A percentile compares a stretch with the other conserved stretches of the same genome.
These are phyloP conservation scores for Fusarium humuli DNA, from an alignment of 2,329 filamentous ascomycete species.

Conservation along the genomic window DNA sequence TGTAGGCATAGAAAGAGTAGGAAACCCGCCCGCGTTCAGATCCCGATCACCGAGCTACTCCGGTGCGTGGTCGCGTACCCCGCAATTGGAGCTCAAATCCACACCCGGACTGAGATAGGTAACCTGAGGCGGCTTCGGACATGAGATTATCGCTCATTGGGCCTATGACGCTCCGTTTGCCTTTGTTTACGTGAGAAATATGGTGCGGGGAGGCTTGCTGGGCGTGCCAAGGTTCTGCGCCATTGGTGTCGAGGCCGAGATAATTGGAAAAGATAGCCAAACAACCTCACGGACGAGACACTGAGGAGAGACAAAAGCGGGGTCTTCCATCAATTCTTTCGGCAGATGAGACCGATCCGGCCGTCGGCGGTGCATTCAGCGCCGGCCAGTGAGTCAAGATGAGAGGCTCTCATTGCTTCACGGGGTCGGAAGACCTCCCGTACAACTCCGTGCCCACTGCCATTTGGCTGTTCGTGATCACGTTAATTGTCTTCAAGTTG, in stretches of 20 bases:
- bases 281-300: conserved; percentile 24
- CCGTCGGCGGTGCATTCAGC: conserved; percentile 27
- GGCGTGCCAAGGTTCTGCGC: conserved; percentile 39
- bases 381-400: conserved; percentile 35
- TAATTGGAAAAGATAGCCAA: conserved; percentile 26
- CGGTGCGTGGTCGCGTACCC: conserved; percentile 41
- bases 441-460: conserved; percentile 35
- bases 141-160: conserved; percentile 33
- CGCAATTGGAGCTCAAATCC: conserved; percentile 46
- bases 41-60: conserved; percentile 49
- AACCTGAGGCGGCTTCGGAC: conserved; percentile 36
- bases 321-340: conserved; percentile 22
- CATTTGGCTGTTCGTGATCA: conserved; percentile 17
- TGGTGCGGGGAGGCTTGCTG: conserved; percentile 29
- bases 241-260: conserved; percentile 39
- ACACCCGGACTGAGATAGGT: conserved; percentile 42
- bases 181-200: conserved; percentile 27
- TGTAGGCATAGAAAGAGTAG: conserved; percentile 38
- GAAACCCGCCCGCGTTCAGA: conserved; percentile 37
- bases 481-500: not conserved
- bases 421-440: conserved; percentile 33
- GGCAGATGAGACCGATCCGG: conserved; percentile 39
- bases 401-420: conserved; percentile 13
- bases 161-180: conserved; percentile 4
- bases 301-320: conserved; percentile 25